phyloP scores from a whole-genome alignment of 192 early-diverging fungal species.

The Podila epigama region DNA sequence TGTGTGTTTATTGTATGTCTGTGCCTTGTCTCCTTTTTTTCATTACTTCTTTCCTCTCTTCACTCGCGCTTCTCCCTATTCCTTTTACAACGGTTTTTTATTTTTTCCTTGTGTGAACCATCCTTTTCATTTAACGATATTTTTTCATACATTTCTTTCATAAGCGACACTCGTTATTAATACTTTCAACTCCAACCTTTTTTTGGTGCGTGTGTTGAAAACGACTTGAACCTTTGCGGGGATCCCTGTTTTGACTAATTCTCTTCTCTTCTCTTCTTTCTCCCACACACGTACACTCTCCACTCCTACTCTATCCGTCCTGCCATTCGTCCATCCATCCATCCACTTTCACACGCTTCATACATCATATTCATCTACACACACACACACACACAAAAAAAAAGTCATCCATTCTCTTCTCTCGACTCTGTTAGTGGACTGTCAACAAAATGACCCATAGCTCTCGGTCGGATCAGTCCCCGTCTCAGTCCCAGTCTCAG shows the following conservation, averaged over 20 bases:
- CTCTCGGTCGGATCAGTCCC: constrained; percentile 36
- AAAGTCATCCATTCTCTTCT: neutral
- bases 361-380: neutral
- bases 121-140: neutral
- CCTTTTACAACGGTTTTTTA: neutral
- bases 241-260: neutral
- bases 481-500: neutral
- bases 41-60: neutral
- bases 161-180: neutral
- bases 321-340: neutral
- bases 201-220: no score
- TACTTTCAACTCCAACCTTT: neutral
- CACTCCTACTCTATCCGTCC: neutral
- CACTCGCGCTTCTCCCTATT: neutral
- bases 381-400: neutral
- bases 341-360: neutral
- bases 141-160: neutral
- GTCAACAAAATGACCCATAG: constrained; percentile 24
- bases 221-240: no score
- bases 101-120: neutral
- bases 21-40: neutral
- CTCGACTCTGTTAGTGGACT: neutral
- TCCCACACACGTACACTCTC: no score
- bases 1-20: neutral
- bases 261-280: neutral